These are phyloP conservation scores for Yamadazyma dendronema DNA, from an alignment of 1,139 yeast genomes.

Conservation along the genomic window DNA sequence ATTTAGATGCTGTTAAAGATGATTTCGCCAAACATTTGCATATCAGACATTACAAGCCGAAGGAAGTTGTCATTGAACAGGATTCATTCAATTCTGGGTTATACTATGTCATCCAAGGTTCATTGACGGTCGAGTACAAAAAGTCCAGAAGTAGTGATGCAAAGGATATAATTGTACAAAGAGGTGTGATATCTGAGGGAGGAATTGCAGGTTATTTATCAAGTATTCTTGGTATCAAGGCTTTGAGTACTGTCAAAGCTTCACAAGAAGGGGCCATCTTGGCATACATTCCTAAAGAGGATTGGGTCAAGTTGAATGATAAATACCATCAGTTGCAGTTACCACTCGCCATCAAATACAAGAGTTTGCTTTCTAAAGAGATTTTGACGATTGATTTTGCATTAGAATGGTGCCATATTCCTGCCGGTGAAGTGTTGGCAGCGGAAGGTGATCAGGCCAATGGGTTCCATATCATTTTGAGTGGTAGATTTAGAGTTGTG, in stretches of 20 bases:
- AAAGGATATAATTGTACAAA: constrained; percentile 14
- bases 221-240: constrained; percentile 73
- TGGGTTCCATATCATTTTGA: constrained; percentile 86
- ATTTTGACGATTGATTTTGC: constrained; percentile 84
- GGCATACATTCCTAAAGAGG: constrained; percentile 66
- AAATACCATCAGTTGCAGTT: constrained; percentile 73
- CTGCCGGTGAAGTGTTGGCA: constrained; percentile 79
- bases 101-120: constrained; percentile 76
- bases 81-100: constrained; percentile 71
- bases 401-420: constrained; percentile 88
- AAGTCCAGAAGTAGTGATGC: constrained; percentile 18
- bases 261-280: constrained; percentile 62
- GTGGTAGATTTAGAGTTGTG: constrained; percentile 82
- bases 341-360: constrained; percentile 72
- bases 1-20: constrained; percentile 37
- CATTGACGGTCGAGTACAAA: constrained; percentile 50
- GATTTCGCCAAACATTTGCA: constrained; percentile 67
- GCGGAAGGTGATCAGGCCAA: constrained; percentile 86
- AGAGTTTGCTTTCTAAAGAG: constrained; percentile 63
- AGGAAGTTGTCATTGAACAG: constrained; percentile 58
- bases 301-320: constrained; percentile 68
- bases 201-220: constrained; percentile 89
- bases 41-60: constrained; percentile 54
- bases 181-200: constrained; percentile 69
- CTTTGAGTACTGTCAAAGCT: constrained; percentile 64